A percentile compares a stretch with the other conserved stretches of the same genome.
phyloP scores from a whole-genome alignment of 116 monocot genomes.

The Phalaenopsis hybrid region DNA sequence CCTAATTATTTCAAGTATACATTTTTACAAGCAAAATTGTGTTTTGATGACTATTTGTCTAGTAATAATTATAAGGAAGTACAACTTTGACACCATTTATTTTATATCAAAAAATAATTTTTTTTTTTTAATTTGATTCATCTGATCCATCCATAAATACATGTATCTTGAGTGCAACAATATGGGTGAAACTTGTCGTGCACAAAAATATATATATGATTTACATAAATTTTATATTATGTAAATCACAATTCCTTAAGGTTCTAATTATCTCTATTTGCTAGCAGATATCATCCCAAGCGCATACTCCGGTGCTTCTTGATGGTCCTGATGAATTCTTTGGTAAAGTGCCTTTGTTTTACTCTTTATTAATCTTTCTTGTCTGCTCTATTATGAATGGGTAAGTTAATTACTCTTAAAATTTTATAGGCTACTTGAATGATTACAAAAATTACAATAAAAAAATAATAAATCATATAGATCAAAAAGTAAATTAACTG shows the following conservation, averaged over 20 bases:
- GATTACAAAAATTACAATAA: background rate
- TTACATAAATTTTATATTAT: background rate
- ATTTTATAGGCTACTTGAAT: background rate
- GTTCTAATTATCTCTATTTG: background rate
- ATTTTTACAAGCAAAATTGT: too few species aligned
- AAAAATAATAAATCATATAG: background rate
- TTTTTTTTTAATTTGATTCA: too few species aligned
- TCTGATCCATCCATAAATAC: too few species aligned
- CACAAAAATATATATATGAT: background rate
- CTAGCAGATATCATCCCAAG: conserved; percentile 5
- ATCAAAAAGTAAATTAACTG: background rate
- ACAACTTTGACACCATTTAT: too few species aligned
- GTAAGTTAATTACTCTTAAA: background rate
- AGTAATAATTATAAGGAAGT: too few species aligned
- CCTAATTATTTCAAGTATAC: too few species aligned
- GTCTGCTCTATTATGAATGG: background rate
- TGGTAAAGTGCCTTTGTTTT: conserved; percentile 3
- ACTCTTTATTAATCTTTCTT: background rate
- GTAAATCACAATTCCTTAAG: background rate
- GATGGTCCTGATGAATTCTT: conserved; percentile 4
- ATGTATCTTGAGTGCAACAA: too few species aligned
- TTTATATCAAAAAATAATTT: too few species aligned
- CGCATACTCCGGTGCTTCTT: background rate
- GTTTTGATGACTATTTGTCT: too few species aligned
- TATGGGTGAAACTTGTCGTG: too few species aligned